Evolutionary conservation across 805 yeast species (phyloP).

Genomic region (Zygosaccharomyces bisporus): DNA sequence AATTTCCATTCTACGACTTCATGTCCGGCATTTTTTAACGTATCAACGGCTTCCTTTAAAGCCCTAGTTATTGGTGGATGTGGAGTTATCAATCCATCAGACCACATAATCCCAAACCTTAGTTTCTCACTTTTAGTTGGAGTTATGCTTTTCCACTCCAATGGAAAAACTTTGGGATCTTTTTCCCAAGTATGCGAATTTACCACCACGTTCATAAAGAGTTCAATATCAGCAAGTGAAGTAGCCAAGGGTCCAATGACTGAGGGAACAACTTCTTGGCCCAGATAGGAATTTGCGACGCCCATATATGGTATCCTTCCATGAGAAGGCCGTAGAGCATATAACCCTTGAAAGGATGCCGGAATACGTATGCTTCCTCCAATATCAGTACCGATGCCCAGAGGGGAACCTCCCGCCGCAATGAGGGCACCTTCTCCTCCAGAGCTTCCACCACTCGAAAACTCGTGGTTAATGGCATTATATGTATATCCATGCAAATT

Average conservation of each 20-base stretch:
- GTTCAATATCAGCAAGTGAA: constrained; percentile 56
- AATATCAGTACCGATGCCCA: constrained; percentile 59
- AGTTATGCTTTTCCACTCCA: constrained; percentile 45
- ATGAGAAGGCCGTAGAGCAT: constrained; percentile 27
- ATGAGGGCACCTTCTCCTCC: constrained; percentile 59
- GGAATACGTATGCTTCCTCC: constrained; percentile 62
- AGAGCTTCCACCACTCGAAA: constrained; percentile 55
- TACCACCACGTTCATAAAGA: constrained; percentile 42
- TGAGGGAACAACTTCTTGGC: constrained; percentile 45
- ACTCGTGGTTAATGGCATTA: constrained; percentile 46
- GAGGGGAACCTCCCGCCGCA: constrained; percentile 45
- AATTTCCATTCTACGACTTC: constrained; percentile 44
- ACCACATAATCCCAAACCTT: constrained; percentile 44
- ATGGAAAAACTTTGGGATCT: constrained; percentile 50
- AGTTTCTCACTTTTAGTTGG: constrained; percentile 32
- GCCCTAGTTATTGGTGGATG: constrained; percentile 55
- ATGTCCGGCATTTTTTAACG: constrained; percentile 38
- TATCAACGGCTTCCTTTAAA: constrained; percentile 31
- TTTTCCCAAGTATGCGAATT: constrained; percentile 43
- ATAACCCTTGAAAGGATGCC: constrained; percentile 50
- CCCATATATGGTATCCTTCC: constrained; percentile 7
- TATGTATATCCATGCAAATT: constrained; percentile 49
- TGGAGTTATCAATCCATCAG: constrained; percentile 47
- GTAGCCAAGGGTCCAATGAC: constrained; percentile 59
- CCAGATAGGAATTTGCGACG: constrained; percentile 10